Percentiles rank a stretch among this genome's conserved stretches.
phyloP scores from a whole-genome alignment of 495 filamentous ascomycete species.

The Articulospora tetracladia region DNA sequence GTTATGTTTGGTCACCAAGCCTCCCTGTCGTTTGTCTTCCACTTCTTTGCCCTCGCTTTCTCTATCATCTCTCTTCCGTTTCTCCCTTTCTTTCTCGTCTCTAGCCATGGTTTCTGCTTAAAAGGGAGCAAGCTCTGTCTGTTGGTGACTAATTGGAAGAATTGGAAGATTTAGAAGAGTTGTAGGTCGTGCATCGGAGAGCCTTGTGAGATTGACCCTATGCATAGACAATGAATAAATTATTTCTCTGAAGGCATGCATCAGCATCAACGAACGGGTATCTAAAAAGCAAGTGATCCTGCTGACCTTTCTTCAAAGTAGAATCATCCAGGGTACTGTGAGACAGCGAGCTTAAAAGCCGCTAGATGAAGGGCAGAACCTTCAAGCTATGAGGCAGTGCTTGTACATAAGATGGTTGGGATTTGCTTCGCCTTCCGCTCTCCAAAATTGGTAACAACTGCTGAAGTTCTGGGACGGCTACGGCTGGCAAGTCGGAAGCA shows the following conservation, averaged over 20 bases:
- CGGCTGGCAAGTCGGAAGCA: neutral
- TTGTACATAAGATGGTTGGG: neutral
- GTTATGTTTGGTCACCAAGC: neutral
- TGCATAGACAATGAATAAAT: no score
- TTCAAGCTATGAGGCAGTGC: neutral
- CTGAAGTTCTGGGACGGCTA: neutral
- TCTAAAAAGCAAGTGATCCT: no score
- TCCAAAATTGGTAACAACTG: conserved; percentile 10
- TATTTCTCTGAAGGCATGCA: no score
- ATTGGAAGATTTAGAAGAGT: no score
- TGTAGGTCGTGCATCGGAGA: no score
- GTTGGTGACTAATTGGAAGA: no score
- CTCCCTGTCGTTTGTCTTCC: neutral
- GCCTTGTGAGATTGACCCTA: no score
- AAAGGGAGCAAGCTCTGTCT: neutral
- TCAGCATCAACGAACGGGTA: no score
- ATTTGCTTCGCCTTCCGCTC: neutral
- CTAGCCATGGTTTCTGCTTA: neutral
- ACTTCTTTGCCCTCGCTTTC: neutral
- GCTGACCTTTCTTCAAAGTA: no score
- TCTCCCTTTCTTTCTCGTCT: neutral
- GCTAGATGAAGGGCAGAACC: no score
- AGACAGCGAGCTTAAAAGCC: no score
- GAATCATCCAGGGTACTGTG: no score
- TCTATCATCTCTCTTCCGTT: neutral